Evolutionary conservation across 441 rosid species (phyloP), one percentile per base, ranked within the genome.

Genomic region (Cnidoscolus chayamansa): DNA sequence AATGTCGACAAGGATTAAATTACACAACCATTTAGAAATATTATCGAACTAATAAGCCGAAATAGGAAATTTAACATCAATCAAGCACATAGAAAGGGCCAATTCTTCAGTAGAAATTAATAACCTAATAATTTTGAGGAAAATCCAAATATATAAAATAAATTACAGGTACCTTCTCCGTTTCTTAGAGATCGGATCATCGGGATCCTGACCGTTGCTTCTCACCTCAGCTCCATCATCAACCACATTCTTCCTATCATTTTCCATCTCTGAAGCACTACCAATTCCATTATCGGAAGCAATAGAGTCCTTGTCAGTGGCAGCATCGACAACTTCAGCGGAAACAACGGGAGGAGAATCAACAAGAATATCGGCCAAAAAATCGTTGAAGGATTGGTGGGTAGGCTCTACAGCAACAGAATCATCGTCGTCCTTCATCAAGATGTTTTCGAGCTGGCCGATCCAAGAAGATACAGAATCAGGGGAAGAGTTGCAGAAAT

Each of bases 161-260:
- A 74, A 76, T 73, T 68, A 75, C 5, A 64, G 3, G 10, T 86
- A 93, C 98, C 98, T 90, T 78, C 67, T 84, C 78, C 76, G 78
- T 73, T 91, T 93, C 88, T 88, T 93, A 40, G 83, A 82, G 60
- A 72, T 51, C 17, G 82, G 84, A 80, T 86, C 90, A 60, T 81
- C 83, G 40, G 72, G 60, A 31, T 50, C 84, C 8, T 69, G 82
- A 32, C 53, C 68, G 30, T 70, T 77, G 35, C 70, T 51, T 2
- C 70, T 43, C 1, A 15, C 75, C 53, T 71, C 70, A 17, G 31
- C 68, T 10, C 58, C 79, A n/a, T 73, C 77, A 56, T 55, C 32
- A 37, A 20, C 15, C 13, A 15, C 12, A 56, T 70, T 79, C 71
- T 74, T 75, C 20, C 65, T 71, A 64, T 59, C 75, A 37, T 61